Base-by-base conservation (phyloP, 768 basidiomycete genomes). In the Tulasnella sp. region DNA sequence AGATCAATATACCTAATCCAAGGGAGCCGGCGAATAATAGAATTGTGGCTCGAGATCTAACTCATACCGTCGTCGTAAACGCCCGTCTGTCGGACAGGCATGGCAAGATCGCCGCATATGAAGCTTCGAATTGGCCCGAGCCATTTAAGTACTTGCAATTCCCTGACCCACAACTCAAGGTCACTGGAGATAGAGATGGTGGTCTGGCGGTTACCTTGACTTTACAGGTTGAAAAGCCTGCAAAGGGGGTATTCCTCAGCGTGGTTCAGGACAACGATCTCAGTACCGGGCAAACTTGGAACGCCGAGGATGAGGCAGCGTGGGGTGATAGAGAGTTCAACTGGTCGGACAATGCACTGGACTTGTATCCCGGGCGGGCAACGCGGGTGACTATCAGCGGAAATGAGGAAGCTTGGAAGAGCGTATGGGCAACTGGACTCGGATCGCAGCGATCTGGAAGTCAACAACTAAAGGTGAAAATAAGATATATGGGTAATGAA, bases 11-110 rank as follows among this genome's bases (percentile, higher is more conserved):
- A 3, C 63, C 31, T 15, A 54, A 60, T 25, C 45, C 63, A 2
- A 53, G 56, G 46, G 53, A 65, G 47, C 48, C 61, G 29, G 48
- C 47, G 28, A 28, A 55, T 25, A 44, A 53, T 25, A 61, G 58
- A 2, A 42, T 57, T 9, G 60, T 7, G 13, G 25, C 13, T 15
- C 4, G 9, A 20, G 49, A 51, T 45, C 49, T 39, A 2, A 42
- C 66, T 12, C 44, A 61, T 48, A 60, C 65, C 0, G 66, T 71
- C 28, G 65, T 71, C 37, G 57, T 69, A 9, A 53, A 49, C 0
- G 66, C 59, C 40, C 65, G 58, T 53, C 59, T 65, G 46, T 48
- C 54, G 5, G 65, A 60, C 19, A 19, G 47, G 1, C 28, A 54
- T 16, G 58, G 59, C 2, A 61, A 57, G 13, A 59, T 65, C 0